Evolutionary conservation across 495 filamentous ascomycete genomes (phyloP).

Genomic region (Daldinia decipiens): DNA sequence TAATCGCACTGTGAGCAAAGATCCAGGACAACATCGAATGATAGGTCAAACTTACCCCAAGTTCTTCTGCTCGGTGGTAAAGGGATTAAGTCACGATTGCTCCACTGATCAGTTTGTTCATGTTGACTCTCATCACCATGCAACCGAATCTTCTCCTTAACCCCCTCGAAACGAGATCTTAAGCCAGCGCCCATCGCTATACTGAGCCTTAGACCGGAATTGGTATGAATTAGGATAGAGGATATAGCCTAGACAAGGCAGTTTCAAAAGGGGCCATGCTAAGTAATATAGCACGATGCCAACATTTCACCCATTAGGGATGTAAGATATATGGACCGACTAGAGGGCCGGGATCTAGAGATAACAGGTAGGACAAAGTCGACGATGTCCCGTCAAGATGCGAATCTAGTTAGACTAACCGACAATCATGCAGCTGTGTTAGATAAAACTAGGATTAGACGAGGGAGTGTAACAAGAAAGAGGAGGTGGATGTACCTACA

Average conservation of each 20-base stretch:
- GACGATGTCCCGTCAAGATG: background rate
- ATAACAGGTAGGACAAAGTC: constrained; percentile 21
- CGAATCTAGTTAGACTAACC: constrained; percentile 16
- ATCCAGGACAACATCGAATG: background rate
- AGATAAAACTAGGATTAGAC: background rate
- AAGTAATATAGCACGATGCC: constrained; percentile 18
- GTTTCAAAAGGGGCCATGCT: constrained; percentile 3
- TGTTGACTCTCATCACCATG: constrained; percentile 42
- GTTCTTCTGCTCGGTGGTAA: constrained; percentile 48
- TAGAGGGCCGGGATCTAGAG: constrained; percentile 19
- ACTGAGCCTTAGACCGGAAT: background rate
- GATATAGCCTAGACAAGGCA: background rate
- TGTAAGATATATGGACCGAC: background rate
- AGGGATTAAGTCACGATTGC: constrained; percentile 51
- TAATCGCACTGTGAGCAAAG: constrained; percentile 19
- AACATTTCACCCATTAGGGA: constrained; percentile 10
- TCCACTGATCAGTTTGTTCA: constrained; percentile 45
- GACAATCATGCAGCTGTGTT: background rate
- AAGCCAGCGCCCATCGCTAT: constrained; percentile 32
- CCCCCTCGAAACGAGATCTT: constrained; percentile 34
- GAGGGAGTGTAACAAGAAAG: constrained; percentile 1
- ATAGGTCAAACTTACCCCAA: constrained; percentile 43
- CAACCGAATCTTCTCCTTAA: constrained; percentile 42
- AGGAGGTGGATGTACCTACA: background rate
- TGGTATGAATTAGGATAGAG: constrained; percentile 4